phyloP scores from a whole-genome alignment of 192 early-diverging fungal genomes.

The Mortierella antarctica region DNA sequence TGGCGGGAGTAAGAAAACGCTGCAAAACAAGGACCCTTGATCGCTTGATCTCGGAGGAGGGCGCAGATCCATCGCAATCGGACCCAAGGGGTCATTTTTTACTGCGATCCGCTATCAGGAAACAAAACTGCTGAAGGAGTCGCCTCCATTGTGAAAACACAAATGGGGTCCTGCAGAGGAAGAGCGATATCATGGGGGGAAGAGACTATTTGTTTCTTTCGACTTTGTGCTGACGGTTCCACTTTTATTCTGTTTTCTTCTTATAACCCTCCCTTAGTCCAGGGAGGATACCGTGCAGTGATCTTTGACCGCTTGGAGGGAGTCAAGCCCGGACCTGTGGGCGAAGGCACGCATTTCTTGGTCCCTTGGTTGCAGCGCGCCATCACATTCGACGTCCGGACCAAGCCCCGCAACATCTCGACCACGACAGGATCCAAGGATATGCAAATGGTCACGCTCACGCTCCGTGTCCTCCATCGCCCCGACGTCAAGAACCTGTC shows the following conservation, averaged over 20 bases:
- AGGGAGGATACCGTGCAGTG: constrained; percentile 96
- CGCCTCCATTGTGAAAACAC: no score
- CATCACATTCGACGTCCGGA: constrained; percentile 92
- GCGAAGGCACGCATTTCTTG: constrained; percentile 98
- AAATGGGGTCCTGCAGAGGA: no score
- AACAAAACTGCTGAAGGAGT: no score
- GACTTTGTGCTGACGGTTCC: background rate
- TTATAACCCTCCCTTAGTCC: constrained; percentile 66
- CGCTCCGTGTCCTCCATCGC: constrained; percentile 91
- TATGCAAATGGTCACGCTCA: constrained; percentile 99
- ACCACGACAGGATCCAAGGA: constrained; percentile 99
- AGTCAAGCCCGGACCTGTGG: constrained; percentile 79
- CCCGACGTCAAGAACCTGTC: constrained; percentile 83
- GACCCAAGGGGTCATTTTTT: no score
- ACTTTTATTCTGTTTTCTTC: background rate
- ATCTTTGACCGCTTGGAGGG: constrained; percentile 97
- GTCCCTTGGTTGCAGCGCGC: constrained; percentile 96
- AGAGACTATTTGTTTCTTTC: background rate
- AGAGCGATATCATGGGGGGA: no score
- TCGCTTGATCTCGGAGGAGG: no score
- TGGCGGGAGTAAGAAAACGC: no score
- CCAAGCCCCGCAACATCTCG: constrained; percentile 95
- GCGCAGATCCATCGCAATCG: no score
- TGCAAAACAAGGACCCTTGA: no score
- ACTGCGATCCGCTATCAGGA: no score